These are phyloP conservation scores for Syzygium grande DNA, from an alignment of 345 rosid species.

Conservation along the genomic window DNA sequence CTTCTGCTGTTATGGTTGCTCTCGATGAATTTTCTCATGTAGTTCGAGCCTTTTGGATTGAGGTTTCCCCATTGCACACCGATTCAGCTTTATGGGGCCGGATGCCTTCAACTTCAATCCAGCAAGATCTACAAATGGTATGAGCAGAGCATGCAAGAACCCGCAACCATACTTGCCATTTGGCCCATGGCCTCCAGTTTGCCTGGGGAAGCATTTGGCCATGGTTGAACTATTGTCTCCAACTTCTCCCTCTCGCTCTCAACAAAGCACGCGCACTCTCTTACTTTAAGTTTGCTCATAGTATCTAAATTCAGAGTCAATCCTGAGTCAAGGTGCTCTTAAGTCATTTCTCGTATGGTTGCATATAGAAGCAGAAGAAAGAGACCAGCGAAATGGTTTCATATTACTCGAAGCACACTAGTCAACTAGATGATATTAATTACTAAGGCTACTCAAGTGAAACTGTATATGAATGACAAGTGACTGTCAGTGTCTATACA, in stretches of 20 bases:
- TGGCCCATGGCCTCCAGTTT: background rate
- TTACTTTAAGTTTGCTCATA: background rate
- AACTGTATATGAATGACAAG: background rate
- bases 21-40: background rate
- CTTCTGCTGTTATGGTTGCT: rapidly evolving
- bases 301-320: background rate
- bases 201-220: background rate
- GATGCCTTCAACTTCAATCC: background rate
- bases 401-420: background rate
- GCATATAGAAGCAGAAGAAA: background rate
- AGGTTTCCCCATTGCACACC: background rate
- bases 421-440: background rate
- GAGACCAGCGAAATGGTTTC: background rate
- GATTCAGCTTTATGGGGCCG: rapidly evolving
- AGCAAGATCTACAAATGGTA: background rate
- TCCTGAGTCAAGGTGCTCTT: background rate
- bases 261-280: background rate
- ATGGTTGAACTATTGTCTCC: background rate
- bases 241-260: background rate
- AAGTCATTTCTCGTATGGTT: background rate
- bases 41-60: background rate
- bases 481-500: background rate
- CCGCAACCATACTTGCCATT: background rate
- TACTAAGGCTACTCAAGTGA: background rate
- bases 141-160: background rate